These are phyloP conservation scores for Calonectria hongkongensis DNA, from an alignment of 2,329 filamentous ascomycete species.

Conservation along the genomic window DNA sequence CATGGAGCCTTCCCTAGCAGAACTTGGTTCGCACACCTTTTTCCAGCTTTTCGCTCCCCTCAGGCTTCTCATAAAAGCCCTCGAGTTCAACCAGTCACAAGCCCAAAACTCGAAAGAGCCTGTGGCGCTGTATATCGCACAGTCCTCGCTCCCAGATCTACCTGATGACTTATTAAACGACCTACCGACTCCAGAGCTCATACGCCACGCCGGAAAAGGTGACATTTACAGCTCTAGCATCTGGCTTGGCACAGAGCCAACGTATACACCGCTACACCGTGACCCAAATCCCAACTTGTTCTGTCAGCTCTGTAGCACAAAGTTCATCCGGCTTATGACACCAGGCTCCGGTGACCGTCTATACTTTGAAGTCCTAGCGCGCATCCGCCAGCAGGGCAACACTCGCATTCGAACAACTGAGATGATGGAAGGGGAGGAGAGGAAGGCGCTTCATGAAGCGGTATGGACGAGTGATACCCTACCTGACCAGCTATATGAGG, in stretches of 20 bases:
- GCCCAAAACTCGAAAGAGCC: constrained; percentile 46
- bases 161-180: constrained; percentile 78
- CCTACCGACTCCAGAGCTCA: constrained; percentile 79
- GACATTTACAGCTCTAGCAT: constrained; percentile 92
- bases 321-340: constrained; percentile 82
- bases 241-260: constrained; percentile 91
- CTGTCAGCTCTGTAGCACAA: constrained; percentile 84
- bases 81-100: constrained; percentile 66
- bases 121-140: constrained; percentile 86
- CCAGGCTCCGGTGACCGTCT: constrained; percentile 78
- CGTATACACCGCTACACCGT: constrained; percentile 91
- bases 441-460: constrained; percentile 77
- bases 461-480: constrained; percentile 76
- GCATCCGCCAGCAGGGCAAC: constrained; percentile 62
- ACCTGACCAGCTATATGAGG: constrained; percentile 67
- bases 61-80: constrained; percentile 76
- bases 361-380: constrained; percentile 72
- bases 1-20: constrained; percentile 54
- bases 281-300: constrained; percentile 98
- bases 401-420: constrained; percentile 82
- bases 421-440: constrained; percentile 92
- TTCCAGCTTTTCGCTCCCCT: constrained; percentile 77
- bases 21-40: constrained; percentile 63
- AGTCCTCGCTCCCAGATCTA: constrained; percentile 82
- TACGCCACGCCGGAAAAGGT: constrained; percentile 79